Evolutionary conservation across 2,329 filamentous ascomycete genomes (phyloP), one percentile per base, ranked within the genome.

Genomic region (Ophiostoma piceae): DNA sequence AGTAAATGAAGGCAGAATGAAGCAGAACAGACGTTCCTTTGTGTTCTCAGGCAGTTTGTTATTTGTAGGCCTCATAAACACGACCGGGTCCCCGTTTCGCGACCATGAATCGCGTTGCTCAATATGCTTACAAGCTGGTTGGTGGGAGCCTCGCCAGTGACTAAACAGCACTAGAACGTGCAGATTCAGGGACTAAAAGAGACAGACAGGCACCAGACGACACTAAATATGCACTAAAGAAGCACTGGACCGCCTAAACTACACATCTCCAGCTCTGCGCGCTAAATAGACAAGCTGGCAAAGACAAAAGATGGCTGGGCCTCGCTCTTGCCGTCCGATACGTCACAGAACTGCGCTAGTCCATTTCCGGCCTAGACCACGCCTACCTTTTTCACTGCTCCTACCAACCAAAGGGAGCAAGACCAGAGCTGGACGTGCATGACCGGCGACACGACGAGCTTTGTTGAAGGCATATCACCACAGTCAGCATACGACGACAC

Each of bases 301-400:
- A 29, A 29, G 26, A 29, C 9, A 60, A 47, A 57, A 62, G 57
- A 66, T 66, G 69, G 67, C 69, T 69, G 60, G 71, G 35, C 22
- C 51, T 22, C 4, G n/a, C 16, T 11, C 9, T 47, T 47, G 43
- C 16, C 43, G 12, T 47, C 8, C 60, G 47, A 37, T 72, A 72
- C 68, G 71, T 72, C 71, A 71, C 70, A 62, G 26, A 60, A 66
- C 0, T 0, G 9, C 26, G 41, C 69, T 72, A 71, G 39, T 1
- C 54, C 19, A 1, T 4, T 32, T 37, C 16, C 6, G 26, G 71
- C 11, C 67, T 71, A 71, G 67, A 19, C 1, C 32, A 8, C 19
- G 22, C 9, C 35, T 37, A 9, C 39, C n/a, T 41, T 41, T 41
- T 41, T 71, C 67, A 26, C 43, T 14, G 22, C 39, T 68, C 57